Percentiles rank a stretch among this genome's conserved stretches.
Conservation (phyloP, 2,329 filamentous ascomycete genomes). For the Pseudocercospora pini-densiflorae region DNA sequence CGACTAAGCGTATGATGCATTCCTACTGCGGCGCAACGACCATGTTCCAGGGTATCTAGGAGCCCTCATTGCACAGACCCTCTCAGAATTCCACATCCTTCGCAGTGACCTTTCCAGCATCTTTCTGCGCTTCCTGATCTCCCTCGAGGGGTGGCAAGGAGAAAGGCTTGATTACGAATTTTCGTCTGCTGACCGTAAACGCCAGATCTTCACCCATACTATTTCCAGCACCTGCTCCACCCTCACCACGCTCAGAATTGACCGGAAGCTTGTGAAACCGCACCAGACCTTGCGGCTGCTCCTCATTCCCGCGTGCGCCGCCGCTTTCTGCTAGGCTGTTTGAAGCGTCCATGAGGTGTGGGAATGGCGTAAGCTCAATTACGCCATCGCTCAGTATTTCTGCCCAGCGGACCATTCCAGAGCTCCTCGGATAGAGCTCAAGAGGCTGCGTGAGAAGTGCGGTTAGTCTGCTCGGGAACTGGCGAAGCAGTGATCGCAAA, state of each 20-base stretch:
- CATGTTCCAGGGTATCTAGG: too few relatives aligned
- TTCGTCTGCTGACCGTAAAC: constrained; percentile 83
- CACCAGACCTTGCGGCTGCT: constrained; percentile 83
- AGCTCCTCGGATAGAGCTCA: constrained; percentile 75
- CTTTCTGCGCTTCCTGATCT: constrained; percentile 66
- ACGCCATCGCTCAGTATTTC: constrained; percentile 86
- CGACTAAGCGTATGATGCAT: too few relatives aligned
- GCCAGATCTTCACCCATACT: constrained; percentile 81
- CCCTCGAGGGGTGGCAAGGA: constrained; percentile 86
- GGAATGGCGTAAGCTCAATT: constrained; percentile 79
- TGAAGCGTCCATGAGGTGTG: constrained; percentile 61
- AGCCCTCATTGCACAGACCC: neutral
- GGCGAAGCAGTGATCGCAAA: constrained; percentile 74
- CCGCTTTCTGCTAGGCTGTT: constrained; percentile 46
- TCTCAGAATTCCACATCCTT: constrained; percentile 77
- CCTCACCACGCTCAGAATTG: constrained; percentile 86
- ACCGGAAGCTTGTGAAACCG: constrained; percentile 82
- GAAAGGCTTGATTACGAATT: constrained; percentile 85
- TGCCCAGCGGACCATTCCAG: constrained; percentile 81
- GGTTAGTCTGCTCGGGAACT: constrained; percentile 67
- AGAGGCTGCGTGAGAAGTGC: constrained; percentile 78
- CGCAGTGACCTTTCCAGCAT: constrained; percentile 54
- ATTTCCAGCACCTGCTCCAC: constrained; percentile 65
- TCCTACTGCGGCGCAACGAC: too few relatives aligned
- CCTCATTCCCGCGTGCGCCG: constrained; percentile 64